Conservation (phyloP, 345 rosid species). For the Lumnitzera littorea region DNA sequence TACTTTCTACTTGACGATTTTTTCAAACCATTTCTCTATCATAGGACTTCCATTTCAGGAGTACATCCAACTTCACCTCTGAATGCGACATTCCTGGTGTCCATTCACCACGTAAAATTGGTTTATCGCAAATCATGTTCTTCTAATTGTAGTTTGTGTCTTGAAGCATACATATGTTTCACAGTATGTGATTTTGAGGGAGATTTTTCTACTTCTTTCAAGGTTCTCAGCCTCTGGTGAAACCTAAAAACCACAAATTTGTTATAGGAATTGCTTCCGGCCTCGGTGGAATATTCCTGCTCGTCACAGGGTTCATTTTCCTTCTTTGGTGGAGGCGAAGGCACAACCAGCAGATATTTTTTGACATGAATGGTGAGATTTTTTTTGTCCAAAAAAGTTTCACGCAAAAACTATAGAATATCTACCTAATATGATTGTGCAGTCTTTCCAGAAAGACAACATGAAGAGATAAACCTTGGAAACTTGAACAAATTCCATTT, state of each 20-base stretch:
- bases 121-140: too few relatives aligned
- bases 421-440: neutral
- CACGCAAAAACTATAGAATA: neutral
- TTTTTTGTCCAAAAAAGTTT: constrained; percentile 1
- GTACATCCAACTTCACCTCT: too few relatives aligned
- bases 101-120: too few relatives aligned
- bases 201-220: constrained; percentile 9
- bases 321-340: constrained; percentile 78
- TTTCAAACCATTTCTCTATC: too few relatives aligned
- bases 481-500: constrained; percentile 80
- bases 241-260: constrained; percentile 43
- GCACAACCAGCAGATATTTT: constrained; percentile 80
- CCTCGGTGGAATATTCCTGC: constrained; percentile 55
- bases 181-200: constrained; percentile 10
- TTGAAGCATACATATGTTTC: neutral
- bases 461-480: constrained; percentile 67
- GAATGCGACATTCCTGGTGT: too few relatives aligned
- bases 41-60: too few relatives aligned
- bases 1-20: too few relatives aligned
- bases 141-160: neutral
- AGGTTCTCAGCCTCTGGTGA: constrained; percentile 45
- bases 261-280: constrained; percentile 66
- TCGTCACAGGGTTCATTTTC: constrained; percentile 55
- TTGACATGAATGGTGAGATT: constrained; percentile 67
- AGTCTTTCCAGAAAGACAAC: constrained; percentile 43